Evolutionary conservation across 768 basidiomycete genomes (phyloP), one percentile per base, ranked within the genome.

Genomic region (Phaeolepiota aurea): DNA sequence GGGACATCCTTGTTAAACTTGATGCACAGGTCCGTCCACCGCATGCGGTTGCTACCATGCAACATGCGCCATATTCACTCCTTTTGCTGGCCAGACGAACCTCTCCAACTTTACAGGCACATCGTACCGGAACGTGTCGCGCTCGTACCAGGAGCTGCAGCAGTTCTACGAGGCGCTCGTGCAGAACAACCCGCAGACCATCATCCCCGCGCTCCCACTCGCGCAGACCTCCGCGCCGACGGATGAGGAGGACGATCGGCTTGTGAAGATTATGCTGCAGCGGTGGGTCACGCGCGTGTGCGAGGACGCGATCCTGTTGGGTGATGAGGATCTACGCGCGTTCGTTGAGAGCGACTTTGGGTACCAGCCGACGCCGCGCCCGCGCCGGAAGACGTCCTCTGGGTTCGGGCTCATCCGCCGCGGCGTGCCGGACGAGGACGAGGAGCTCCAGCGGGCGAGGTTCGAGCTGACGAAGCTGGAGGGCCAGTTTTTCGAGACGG

Each of bases 341-440:
- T 99, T 99, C 57, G 77, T 99, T 45, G 96, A 99, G 63, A 92
- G 83, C 49, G 94, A 98, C 61, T 99, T 98, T 65, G 96, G 96
- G 19, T 92, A 90, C 54, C 89, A 88, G 52, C 88, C 86, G 3
- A 90, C 77, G 12, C 84, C 84, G 7, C 74, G 78, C 31, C 80
- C 78, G 38, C 74, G 78, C 44, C 77, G 77, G 51, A 92, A 86
- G 62, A 65, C 77, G 0, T 72, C 75, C 19, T 75, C 83, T 3
- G 82, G 85, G 3, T 91, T 90, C 52, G 76, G 74, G 32, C 68
- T 91, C 36, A 84, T 90, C 14, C 69, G 79, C 20, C 73, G 91
- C 5, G 77, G 78, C 18, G 86, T 92, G 2, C 85, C 89, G 3
- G 94, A 96, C 53, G 94, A 96, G 60, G 93, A 96, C 52, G 92